Conservation (phyloP, 2,329 filamentous ascomycete genomes). For the Cercospora canescens region DNA sequence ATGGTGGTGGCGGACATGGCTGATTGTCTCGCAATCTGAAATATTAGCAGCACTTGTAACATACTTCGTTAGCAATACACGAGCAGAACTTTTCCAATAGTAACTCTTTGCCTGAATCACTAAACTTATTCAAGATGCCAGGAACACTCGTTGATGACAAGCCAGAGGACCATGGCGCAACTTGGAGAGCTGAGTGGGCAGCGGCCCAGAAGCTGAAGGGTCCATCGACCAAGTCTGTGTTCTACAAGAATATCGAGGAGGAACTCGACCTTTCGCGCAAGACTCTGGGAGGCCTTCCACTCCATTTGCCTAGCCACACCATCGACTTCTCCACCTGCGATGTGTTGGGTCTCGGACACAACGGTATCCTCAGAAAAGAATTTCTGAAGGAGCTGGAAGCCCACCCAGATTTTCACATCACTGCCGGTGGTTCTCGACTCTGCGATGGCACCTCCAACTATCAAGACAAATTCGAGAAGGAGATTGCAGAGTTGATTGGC, state of each 20-base stretch:
- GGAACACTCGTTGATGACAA: neutral
- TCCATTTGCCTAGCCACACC: neutral
- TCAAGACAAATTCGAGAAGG: neutral
- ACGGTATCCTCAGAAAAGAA: neutral
- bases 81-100: neutral
- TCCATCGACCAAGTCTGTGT: neutral
- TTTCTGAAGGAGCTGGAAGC: neutral
- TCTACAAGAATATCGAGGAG: neutral
- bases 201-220: neutral
- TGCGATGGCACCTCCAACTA: neutral
- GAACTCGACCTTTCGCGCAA: neutral
- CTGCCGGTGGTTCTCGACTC: neutral
- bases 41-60: neutral
- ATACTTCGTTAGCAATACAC: neutral
- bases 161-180: neutral
- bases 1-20: neutral
- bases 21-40: neutral
- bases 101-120: neutral
- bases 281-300: neutral
- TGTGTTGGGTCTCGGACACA: neutral
- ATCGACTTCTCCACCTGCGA: neutral
- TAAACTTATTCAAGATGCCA: neutral
- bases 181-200: neutral
- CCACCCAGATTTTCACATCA: neutral
- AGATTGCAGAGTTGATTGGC: neutral